Evolutionary conservation across 1,284 basidiomycete genomes (phyloP), one percentile per base, ranked within the genome.

Genomic region (Cystobasidiaceae sp.): DNA sequence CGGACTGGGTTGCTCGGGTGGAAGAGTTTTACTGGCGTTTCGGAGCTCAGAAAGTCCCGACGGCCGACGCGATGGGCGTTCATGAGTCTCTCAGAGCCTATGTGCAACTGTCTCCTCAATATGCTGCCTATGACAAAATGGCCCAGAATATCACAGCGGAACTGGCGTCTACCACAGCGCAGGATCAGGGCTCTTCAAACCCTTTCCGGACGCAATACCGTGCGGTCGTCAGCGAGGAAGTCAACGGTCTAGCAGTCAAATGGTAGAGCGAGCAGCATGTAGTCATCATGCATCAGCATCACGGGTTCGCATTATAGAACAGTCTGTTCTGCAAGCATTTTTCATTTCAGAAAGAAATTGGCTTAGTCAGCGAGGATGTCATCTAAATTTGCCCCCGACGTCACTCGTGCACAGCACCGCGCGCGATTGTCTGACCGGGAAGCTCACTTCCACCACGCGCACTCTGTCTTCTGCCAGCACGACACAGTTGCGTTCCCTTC

Each of bases 221-320:
- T 64, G 89, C 88, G 23, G 90, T 97, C 0, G 89, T 90, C 77
- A 89, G 86, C 76, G 90, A 94, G 74, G 85, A 92, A 41, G 78
- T 88, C 44, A 78, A 75, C 44, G 86, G 86, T 13, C 79, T 91
- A 52, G 86, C 87, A 11, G 90, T 92, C 7, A 86, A 86, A 72
- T 93, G 90, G 90, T 92, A 62, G 41, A 25, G 9, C 44, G 9
- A 39, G 11, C 37, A n/a, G 11, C 9, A n/a, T n/a, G n/a, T n/a
- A n/a, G n/a, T n/a, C n/a, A n/a, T n/a, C n/a, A n/a, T n/a, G n/a
- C n/a, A n/a, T n/a, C n/a, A n/a, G n/a, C n/a, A n/a, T n/a, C n/a
- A n/a, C n/a, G n/a, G n/a, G n/a, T n/a, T n/a, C n/a, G n/a, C n/a
- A n/a, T n/a, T n/a, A n/a, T n/a, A n/a, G n/a, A n/a, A n/a, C n/a